Conservation (phyloP, 2,329 filamentous ascomycete genomes). For the Colletotrichum gloeosporioides region DNA sequence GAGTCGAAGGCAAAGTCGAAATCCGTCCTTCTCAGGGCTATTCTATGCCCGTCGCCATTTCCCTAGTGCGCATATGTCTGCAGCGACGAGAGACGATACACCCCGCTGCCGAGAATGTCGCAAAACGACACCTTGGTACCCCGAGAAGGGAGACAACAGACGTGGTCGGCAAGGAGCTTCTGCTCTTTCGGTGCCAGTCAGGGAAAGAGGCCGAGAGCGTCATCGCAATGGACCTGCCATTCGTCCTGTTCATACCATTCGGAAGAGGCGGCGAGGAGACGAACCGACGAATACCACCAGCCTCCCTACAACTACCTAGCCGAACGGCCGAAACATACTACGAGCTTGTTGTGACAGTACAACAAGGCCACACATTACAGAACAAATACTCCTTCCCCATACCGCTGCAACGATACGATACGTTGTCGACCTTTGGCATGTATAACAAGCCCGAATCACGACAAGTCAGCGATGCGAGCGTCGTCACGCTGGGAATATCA, state of each 20-base stretch:
- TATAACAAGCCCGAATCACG: constrained; percentile 95
- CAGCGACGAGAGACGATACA: constrained; percentile 96
- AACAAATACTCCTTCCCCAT: constrained; percentile 92
- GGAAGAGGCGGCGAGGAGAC: constrained; percentile 90
- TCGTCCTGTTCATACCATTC: constrained; percentile 96
- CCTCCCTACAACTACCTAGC: constrained; percentile 87
- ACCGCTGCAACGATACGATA: constrained; percentile 92
- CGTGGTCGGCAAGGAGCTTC: constrained; percentile 93
- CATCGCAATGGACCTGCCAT: constrained; percentile 95
- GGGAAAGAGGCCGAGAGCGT: constrained; percentile 88
- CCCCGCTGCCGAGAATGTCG: constrained; percentile 90
- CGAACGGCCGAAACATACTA: constrained; percentile 97
- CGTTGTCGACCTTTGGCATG: constrained; percentile 98
- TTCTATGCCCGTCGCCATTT: constrained; percentile 88
- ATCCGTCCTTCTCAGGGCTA: constrained; percentile 86
- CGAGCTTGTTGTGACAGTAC: constrained; percentile 93
- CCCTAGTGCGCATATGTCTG: constrained; percentile 91
- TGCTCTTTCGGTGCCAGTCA: constrained; percentile 84
- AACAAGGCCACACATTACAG: constrained; percentile 86
- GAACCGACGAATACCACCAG: constrained; percentile 87
- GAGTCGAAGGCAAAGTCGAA: constrained; percentile 97
- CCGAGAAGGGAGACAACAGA: constrained; percentile 90
- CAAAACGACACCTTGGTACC: constrained; percentile 89
- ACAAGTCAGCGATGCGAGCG: constrained; percentile 84
- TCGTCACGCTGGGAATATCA: constrained; percentile 90